These are phyloP conservation scores for Eucommia ulmoides DNA, from an alignment of 257 asterid species.

Conservation along the genomic window DNA sequence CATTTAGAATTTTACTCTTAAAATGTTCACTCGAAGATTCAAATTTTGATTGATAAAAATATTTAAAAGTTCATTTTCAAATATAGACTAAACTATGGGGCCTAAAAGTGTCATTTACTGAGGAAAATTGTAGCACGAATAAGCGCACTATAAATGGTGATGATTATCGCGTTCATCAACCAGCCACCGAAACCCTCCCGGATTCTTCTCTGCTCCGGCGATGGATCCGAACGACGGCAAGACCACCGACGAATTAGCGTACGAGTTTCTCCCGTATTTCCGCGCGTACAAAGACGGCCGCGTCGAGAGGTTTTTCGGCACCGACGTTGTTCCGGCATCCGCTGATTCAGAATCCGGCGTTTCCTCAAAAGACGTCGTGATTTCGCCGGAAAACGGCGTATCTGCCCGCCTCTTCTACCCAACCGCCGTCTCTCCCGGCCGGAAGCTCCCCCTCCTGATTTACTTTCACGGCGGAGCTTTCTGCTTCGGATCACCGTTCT, in stretches of 20 bases:
- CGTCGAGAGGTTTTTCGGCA: conserved; percentile 21
- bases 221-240: not conserved
- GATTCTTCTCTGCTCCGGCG: too few relatives aligned
- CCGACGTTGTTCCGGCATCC: conserved; percentile 14
- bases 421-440: not conserved
- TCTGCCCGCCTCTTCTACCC: conserved; percentile 22
- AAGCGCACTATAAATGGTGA: too few relatives aligned
- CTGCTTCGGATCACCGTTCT: conserved; percentile 25
- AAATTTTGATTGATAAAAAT: too few relatives aligned
- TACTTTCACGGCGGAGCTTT: conserved; percentile 40
- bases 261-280: not conserved
- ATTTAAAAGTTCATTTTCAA: too few relatives aligned
- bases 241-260: not conserved
- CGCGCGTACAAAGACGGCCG: conserved; percentile 25
- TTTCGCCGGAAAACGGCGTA: conserved; percentile 4
- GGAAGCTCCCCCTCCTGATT: conserved; percentile 20
- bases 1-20: too few relatives aligned
- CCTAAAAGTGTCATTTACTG: too few relatives aligned
- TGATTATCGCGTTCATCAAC: too few relatives aligned
- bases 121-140: too few relatives aligned
- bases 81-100: too few relatives aligned
- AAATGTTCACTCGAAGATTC: too few relatives aligned
- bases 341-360: conserved; percentile 14
- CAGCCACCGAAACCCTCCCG: too few relatives aligned
- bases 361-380: too few relatives aligned